phyloP scores from a whole-genome alignment of 1,284 basidiomycete species.

The Cutaneotrichosporon dermatis region DNA sequence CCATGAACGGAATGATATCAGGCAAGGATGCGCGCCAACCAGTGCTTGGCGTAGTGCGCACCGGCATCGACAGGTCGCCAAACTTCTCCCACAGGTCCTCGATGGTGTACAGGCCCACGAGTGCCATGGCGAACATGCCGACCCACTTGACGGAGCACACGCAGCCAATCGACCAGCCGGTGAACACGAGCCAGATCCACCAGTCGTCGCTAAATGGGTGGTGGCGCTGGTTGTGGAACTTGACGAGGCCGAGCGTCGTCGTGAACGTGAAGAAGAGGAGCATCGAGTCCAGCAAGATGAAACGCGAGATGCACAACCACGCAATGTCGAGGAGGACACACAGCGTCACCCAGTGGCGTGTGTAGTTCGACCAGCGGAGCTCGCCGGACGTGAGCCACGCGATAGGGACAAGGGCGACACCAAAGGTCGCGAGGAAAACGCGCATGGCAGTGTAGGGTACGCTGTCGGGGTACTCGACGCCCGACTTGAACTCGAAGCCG shows the following conservation, averaged over 20 bases:
- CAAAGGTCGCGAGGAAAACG: conserved; percentile 88
- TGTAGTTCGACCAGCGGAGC: conserved; percentile 82
- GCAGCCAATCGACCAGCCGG: conserved; percentile 87
- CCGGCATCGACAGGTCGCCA: conserved; percentile 87
- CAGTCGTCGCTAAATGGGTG: conserved; percentile 88
- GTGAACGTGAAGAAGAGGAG: conserved; percentile 96
- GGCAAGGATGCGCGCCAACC: conserved; percentile 80
- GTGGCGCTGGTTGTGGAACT: conserved; percentile 94
- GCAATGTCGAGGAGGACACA: conserved; percentile 96
- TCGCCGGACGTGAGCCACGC: conserved; percentile 97
- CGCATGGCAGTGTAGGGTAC: conserved; percentile 95
- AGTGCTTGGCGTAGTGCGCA: conserved; percentile 82
- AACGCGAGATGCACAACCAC: conserved; percentile 93
- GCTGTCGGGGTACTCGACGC: conserved; percentile 71
- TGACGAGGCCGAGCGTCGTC: conserved; percentile 89
- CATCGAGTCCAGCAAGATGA: conserved; percentile 97
- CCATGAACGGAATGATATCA: conserved; percentile 86
- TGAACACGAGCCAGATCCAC: conserved; percentile 92
- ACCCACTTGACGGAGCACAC: conserved; percentile 98
- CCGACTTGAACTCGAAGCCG: conserved; percentile 90
- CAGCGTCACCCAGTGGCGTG: conserved; percentile 84
- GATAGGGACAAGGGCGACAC: conserved; percentile 90
- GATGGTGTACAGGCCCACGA: conserved; percentile 93
- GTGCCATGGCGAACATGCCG: conserved; percentile 87
- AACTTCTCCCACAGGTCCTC: conserved; percentile 99